Evolutionary conservation across 2,329 filamentous ascomycete species (phyloP), one percentile per base, ranked within the genome.

Genomic region (Diaporthe capsici): DNA sequence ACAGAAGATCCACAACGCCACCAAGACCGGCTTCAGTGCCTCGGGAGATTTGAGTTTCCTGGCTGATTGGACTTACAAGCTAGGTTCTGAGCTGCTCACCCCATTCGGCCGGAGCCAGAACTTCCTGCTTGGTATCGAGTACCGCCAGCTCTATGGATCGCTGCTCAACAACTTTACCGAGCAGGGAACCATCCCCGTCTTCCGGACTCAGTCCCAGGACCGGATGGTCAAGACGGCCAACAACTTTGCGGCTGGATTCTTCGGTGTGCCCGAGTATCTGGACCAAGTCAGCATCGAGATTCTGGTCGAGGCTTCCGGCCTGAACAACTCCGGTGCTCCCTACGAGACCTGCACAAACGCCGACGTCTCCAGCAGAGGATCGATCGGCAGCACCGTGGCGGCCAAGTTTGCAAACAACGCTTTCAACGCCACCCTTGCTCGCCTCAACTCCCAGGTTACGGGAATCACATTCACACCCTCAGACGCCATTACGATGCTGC

Each of bases 81-180:
- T 83, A 22, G 84, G 82, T 15, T 82, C 81, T 15, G 80, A 84
- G 74, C 79, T 83, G 13, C 82, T 85, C 58, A 83, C 82, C 9
- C 82, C 83, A 28, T 85, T 84, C 77, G 84, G 84, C 65, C 81
- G 84, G 44, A 83, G 82, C 74, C 84, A 88, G 77, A 81, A 84
- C 70, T 86, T 86, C 77, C 77, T 85, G 17, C 81, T 86, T 4
- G 85, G 85, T 12, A 77, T 86, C 17, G 80, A 81, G 71, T 82
- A 86, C 75, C 83, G 85, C 22, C 82, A 86, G 76, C 80, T 86
- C n/a, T 87, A 84, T 60, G 82, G 85, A 10, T 80, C 84, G 63
- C 81, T 86, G 17, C 82, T 87, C 57, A 86, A 86, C 76, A 86
- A 86, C 79, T 86, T 86, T 75, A 83, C 82, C 47, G 80, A 79